These are phyloP conservation scores for Solanum arcanum DNA, from an alignment of 257 asterid species.

Conservation along the genomic window DNA sequence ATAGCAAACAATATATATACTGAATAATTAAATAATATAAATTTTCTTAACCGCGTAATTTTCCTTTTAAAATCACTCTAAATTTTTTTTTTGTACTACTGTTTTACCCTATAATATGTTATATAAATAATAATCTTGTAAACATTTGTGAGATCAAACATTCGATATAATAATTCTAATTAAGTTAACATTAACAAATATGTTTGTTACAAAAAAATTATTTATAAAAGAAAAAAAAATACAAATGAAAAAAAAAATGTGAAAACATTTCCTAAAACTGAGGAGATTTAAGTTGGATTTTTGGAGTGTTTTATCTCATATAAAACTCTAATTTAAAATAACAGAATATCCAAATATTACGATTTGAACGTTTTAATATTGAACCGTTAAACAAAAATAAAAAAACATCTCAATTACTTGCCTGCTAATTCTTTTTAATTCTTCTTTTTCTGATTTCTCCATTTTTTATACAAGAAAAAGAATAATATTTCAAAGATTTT, in stretches of 20 bases:
- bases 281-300: not conserved
- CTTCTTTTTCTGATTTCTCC: not conserved
- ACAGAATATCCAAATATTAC: not conserved
- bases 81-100: too few species aligned
- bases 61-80: too few species aligned
- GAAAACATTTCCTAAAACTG: not conserved
- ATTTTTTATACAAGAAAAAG: not conserved
- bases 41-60: too few species aligned
- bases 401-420: not conserved
- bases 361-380: not conserved
- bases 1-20: too few species aligned
- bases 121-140: not conserved
- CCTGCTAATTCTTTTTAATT: not conserved
- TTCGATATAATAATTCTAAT: not conserved
- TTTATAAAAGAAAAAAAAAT: too few species aligned
- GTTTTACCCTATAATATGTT: too few species aligned
- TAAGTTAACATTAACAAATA: not conserved
- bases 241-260: not conserved
- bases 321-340: not conserved
- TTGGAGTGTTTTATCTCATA: not conserved
- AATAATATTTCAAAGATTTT: not conserved
- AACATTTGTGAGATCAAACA: not conserved
- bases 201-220: not conserved
- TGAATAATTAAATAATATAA: too few species aligned
- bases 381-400: not conserved